Evolutionary conservation across 768 basidiomycete species (phyloP), one percentile per base, ranked within the genome.

Genomic region (Leccinum subtestaceum): DNA sequence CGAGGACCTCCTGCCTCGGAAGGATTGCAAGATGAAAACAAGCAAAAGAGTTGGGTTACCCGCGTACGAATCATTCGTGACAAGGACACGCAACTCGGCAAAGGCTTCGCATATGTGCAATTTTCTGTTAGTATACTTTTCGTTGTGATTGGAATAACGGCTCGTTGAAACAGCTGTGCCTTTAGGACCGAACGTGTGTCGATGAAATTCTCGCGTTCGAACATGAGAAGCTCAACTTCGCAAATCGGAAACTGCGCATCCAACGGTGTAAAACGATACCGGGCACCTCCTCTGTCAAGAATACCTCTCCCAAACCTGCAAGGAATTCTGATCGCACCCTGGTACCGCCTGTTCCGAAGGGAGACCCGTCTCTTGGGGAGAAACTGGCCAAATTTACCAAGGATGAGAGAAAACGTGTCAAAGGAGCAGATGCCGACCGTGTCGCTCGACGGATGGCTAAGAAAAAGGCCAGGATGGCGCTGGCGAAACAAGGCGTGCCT

Each of bases 91-190:
- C 93, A 94, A 64, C 82, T 98, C 13, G 96, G 95, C 12, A 97
- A 96, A 75, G 95, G 95, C 5, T 95, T 98, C 71, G 93, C 90
- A 10, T 97, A 98, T 67, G 86, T 98, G 19, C 87, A 93, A 65
- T 92, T 98, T 62, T 71, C 78, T 57, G 96, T 96, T 50, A 48
- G 61, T 60, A 23, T n/a, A 1, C 34, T 19, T 29, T 58, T 51
- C 25, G 3, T 45, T 17, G 2, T 50, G 27, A 49, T 53, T 17
- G 17, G 4, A 6, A 15, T 38, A 48, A 46, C 15, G 52, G 32
- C 25, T 15, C 21, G 40, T 38, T 62, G 58, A 64, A 34, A 29
- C 23, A 5, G 5, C 21, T 23, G 8, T 17, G 17, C 48, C 4
- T 36, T 8, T 63, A 98, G 95, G 93, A 97, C 63, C 86, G 87